phyloP scores from a whole-genome alignment of 768 basidiomycete genomes.

The Pleurotus tuoliensis region DNA sequence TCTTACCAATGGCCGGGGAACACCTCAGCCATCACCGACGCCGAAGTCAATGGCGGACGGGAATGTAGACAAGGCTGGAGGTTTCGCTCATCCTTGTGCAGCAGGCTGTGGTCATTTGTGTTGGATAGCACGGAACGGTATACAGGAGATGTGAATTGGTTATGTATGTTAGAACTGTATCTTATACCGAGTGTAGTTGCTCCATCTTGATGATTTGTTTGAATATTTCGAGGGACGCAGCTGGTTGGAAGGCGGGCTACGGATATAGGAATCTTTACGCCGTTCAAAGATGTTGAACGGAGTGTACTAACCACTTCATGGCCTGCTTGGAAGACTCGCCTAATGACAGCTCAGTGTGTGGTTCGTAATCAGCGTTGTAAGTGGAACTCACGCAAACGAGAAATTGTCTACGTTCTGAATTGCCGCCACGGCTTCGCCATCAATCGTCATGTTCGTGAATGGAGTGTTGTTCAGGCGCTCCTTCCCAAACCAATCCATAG shows the following conservation, averaged over 20 bases:
- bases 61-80: conserved; percentile 4
- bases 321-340: conserved; percentile 53
- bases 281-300: not conserved
- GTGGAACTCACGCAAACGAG: conserved; percentile 53
- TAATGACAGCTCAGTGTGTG: conserved; percentile 14
- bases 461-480: conserved; percentile 29
- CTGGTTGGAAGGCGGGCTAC: conserved; percentile 62
- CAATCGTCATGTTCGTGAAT: conserved; percentile 54
- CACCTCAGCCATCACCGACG: conserved; percentile 11
- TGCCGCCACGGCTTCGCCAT: conserved; percentile 48
- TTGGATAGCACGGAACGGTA: conserved; percentile 47
- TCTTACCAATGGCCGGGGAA: conserved; percentile 11
- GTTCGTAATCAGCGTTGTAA: not conserved
- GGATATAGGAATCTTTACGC: not conserved
- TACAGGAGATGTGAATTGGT: not conserved
- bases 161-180: not conserved
- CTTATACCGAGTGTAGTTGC: conserved; percentile 48
- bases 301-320: conserved; percentile 56
- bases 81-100: conserved; percentile 65
- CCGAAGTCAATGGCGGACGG: not conserved
- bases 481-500: conserved; percentile 46
- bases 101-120: conserved; percentile 83
- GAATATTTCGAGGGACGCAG: conserved; percentile 55
- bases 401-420: conserved; percentile 66
- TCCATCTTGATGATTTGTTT: conserved; percentile 48